Conservation (phyloP, 1,284 basidiomycete genomes). For the Taiwanofungus camphoratus region DNA sequence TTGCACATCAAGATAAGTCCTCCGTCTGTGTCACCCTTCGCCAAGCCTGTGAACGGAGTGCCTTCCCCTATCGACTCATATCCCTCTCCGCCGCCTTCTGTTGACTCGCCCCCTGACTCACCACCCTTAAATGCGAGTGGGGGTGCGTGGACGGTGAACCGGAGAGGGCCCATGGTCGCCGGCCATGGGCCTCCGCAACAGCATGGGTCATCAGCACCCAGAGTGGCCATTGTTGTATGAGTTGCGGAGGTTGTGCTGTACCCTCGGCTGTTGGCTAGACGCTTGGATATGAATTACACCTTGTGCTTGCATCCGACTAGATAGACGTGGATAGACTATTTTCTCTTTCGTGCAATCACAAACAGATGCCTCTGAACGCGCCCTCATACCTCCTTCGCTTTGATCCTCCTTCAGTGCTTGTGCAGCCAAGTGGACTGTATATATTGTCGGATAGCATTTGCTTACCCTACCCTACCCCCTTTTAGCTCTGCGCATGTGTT, state of each 20-base stretch:
- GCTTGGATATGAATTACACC: too few species aligned
- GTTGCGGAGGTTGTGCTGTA: too few species aligned
- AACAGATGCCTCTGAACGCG: too few species aligned
- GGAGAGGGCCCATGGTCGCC: conserved; percentile 19
- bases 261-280: too few species aligned
- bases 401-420: conserved; percentile 6
- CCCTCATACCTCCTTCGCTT: too few species aligned
- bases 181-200: conserved; percentile 15
- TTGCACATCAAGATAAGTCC: conserved; percentile 31
- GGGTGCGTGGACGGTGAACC: conserved; percentile 14
- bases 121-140: conserved; percentile 11
- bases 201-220: conserved; percentile 8
- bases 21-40: conserved; percentile 17
- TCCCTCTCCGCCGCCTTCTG: conserved; percentile 70
- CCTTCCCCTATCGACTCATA: conserved; percentile 50
- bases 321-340: too few species aligned
- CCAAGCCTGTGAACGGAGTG: conserved; percentile 7
- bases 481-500: neutral
- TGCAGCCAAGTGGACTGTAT: conserved; percentile 8
- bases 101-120: conserved; percentile 56
- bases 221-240: conserved; percentile 15
- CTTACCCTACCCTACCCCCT: conserved; percentile 5
- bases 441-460: conserved; percentile 1
- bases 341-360: too few species aligned
- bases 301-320: too few species aligned